Evolutionary conservation across 306 rosid species (phyloP).

Genomic region (Crotalaria pallida): DNA sequence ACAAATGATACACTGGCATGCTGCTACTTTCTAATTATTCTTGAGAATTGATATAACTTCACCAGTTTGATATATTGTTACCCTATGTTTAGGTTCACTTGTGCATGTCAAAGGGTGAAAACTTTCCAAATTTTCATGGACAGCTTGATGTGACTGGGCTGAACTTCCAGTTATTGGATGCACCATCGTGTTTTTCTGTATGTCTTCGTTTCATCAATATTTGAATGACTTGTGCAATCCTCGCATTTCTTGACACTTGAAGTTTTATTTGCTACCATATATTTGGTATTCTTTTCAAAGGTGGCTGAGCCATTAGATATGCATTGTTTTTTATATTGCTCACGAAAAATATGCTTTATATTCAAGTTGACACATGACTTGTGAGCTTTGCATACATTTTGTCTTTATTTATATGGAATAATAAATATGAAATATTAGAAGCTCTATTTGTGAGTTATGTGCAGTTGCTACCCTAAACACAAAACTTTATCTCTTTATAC

Average conservation of each 20-base stretch:
- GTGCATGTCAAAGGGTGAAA: slow-evolving; percentile 86
- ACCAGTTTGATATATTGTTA: slow-evolving; percentile 14
- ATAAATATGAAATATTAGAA: slow-evolving; percentile 5
- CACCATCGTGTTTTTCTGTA: slow-evolving; percentile 87
- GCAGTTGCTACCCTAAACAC: not conserved
- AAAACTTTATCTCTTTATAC: not conserved
- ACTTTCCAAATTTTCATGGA: slow-evolving; percentile 85
- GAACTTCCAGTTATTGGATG: slow-evolving; percentile 71
- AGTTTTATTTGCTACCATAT: slow-evolving; percentile 10
- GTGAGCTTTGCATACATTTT: not conserved
- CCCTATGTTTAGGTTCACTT: slow-evolving; percentile 65
- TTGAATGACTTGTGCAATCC: not conserved
- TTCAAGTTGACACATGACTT: not conserved
- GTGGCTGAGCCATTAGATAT: not conserved
- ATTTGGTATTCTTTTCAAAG: not conserved
- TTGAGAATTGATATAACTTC: slow-evolving; percentile 9
- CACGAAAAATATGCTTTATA: slow-evolving; percentile 11
- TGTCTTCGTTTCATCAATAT: slow-evolving; percentile 27
- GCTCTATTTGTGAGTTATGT: not conserved
- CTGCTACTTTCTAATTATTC: slow-evolving; percentile 17
- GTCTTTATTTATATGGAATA: slow-evolving; percentile 1
- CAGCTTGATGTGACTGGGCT: slow-evolving; percentile 78
- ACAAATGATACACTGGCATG: not conserved
- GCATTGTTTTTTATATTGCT: slow-evolving; percentile 1
- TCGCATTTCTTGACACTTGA: not conserved